A percentile compares a stretch with the other conserved stretches of the same genome.
Conservation (phyloP, 2,329 filamentous ascomycete genomes). For the Hypoxylon sp. region DNA sequence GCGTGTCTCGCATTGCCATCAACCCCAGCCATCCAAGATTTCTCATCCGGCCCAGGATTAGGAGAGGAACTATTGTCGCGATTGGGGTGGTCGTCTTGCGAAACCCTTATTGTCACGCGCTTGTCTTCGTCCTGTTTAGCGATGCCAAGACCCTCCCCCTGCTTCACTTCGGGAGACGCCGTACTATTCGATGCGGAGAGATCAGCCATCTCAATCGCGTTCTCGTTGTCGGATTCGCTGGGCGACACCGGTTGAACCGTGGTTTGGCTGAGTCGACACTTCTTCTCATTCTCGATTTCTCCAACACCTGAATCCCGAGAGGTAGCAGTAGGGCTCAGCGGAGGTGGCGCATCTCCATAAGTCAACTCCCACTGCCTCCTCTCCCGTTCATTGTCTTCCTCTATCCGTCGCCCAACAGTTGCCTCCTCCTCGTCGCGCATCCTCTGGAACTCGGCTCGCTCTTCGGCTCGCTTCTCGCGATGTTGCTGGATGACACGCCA, state of each 20-base stretch:
- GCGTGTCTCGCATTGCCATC: conserved; percentile 49
- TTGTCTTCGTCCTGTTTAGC: conserved; percentile 57
- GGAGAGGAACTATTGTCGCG: conserved; percentile 34
- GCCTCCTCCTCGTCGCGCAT: conserved; percentile 70
- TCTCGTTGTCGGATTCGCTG: conserved; percentile 56
- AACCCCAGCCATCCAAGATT: conserved; percentile 49
- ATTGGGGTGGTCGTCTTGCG: conserved; percentile 60
- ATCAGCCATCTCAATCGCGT: conserved; percentile 67
- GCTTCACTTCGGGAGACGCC: conserved; percentile 30
- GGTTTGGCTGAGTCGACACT: conserved; percentile 49
- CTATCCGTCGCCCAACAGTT: conserved; percentile 74
- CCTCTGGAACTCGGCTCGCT: conserved; percentile 60
- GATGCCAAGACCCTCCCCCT: conserved; percentile 54
- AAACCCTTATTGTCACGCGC: conserved; percentile 65
- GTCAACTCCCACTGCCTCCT: conserved; percentile 79
- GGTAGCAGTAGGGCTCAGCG: conserved; percentile 47
- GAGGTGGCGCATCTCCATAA: conserved; percentile 69
- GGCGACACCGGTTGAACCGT: conserved; percentile 51
- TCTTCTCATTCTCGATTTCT: conserved; percentile 60
- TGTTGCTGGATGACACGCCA: conserved; percentile 83
- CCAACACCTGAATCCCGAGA: conserved; percentile 65
- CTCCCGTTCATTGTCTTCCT: conserved; percentile 71
- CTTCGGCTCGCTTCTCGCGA: conserved; percentile 64
- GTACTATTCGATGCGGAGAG: conserved; percentile 53
- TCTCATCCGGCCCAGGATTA: conserved; percentile 49